Conservation (phyloP, 805 yeast species). For the Suhomyces prunicola region DNA sequence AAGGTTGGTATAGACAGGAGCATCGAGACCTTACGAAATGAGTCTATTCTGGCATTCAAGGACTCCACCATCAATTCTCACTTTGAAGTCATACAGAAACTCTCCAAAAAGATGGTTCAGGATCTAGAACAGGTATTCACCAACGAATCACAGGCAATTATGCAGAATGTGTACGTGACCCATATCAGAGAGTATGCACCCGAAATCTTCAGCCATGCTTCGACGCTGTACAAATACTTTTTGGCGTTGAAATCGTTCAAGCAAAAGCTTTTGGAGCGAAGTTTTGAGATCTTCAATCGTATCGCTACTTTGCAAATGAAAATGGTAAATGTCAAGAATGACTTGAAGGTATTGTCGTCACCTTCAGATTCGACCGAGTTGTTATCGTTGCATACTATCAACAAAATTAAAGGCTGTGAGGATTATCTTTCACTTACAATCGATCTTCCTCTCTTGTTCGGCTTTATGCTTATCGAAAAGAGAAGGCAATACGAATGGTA, state of each 20-base stretch:
- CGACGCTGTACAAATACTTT: conserved; percentile 33
- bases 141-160: conserved; percentile 4
- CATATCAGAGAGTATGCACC: conserved; percentile 18
- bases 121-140: conserved; percentile 17
- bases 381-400: conserved; percentile 18
- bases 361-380: conserved; percentile 8
- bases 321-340: conserved; percentile 32
- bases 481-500: conserved; percentile 60
- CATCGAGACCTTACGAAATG: conserved; percentile 41
- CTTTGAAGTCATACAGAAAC: conserved; percentile 8
- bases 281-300: conserved; percentile 24
- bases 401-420: conserved; percentile 29
- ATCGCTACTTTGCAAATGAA: conserved; percentile 39
- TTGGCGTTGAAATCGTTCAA: conserved; percentile 31
- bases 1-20: conserved; percentile 36
- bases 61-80: conserved; percentile 9
- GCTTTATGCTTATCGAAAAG: conserved; percentile 61
- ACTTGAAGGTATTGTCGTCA: conserved; percentile 23
- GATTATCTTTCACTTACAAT: conserved; percentile 44
- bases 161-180: conserved; percentile 21
- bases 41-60: conserved; percentile 29
- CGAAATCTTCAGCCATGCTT: conserved; percentile 30
- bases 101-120: conserved; percentile 11
- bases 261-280: conserved; percentile 17
- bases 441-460: conserved; percentile 71